A percentile compares a stretch with the other conserved stretches of the same genome.
Conservation (phyloP, 306 rosid species). For the Prinsepia uniflora region DNA sequence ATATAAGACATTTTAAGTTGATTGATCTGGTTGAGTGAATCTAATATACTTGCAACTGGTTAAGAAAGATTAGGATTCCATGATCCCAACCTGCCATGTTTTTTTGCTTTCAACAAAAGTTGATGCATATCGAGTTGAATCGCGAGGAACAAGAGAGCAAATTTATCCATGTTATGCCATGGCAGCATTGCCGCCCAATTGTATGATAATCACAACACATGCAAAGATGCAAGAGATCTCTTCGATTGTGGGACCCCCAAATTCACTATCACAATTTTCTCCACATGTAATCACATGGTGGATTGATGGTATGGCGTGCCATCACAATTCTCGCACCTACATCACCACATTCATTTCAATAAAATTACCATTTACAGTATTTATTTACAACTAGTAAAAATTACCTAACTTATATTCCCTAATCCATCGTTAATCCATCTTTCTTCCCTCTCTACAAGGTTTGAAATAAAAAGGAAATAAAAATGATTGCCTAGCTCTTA, state of each 20-base stretch:
- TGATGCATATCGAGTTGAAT: neutral
- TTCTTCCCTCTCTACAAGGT: conserved; percentile 27
- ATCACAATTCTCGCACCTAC: conserved; percentile 40
- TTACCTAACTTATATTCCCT: neutral
- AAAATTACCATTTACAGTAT: too few species aligned
- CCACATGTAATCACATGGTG: conserved; percentile 81
- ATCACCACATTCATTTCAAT: conserved; percentile 9
- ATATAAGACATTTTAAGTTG: too few species aligned
- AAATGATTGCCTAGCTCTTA: conserved; percentile 35
- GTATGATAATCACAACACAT: conserved; percentile 68
- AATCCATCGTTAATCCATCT: conserved; percentile 10
- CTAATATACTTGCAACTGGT: too few species aligned
- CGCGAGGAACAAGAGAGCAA: conserved; percentile 54
- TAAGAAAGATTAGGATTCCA: too few species aligned
- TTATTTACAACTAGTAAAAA: too few species aligned
- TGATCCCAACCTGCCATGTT: too few species aligned
- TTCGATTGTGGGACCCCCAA: conserved; percentile 36
- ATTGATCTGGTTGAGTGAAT: too few species aligned
- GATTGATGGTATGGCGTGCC: conserved; percentile 60
- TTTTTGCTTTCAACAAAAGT: too few species aligned
- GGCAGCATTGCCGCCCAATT: conserved; percentile 47
- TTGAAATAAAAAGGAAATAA: neutral
- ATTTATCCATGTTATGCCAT: conserved; percentile 67
- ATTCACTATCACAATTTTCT: conserved; percentile 28
- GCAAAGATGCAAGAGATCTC: conserved; percentile 37